Percentiles rank a stretch among this genome's conserved stretches.
These are phyloP conservation scores for Chaetomium strumarium DNA, from an alignment of 2,329 filamentous ascomycete species.

Conservation along the genomic window DNA sequence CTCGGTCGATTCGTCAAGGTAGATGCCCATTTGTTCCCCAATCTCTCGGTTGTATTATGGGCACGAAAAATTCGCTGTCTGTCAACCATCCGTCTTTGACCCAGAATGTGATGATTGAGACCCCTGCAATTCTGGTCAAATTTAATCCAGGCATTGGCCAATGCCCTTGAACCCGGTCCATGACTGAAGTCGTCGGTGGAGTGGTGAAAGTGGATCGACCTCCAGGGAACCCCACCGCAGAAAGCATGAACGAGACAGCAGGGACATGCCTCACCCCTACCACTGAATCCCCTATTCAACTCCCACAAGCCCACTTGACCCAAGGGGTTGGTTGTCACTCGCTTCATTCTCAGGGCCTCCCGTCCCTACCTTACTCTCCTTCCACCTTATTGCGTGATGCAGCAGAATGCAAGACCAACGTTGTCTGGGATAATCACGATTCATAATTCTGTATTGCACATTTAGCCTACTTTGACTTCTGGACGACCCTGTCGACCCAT, in stretches of 20 bases:
- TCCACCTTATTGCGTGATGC: neutral
- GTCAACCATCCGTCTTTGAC: neutral
- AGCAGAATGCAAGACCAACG: too few relatives aligned
- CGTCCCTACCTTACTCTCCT: neutral
- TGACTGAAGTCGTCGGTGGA: conserved; percentile 1
- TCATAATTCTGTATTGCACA: too few relatives aligned
- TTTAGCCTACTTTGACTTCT: too few relatives aligned
- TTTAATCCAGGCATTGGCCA: conserved; percentile 13
- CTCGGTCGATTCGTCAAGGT: too few relatives aligned
- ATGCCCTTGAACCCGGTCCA: conserved; percentile 9
- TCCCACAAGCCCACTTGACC: conserved; percentile 9
- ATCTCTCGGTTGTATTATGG: too few relatives aligned
- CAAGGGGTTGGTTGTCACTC: too few relatives aligned
- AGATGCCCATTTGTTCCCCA: too few relatives aligned
- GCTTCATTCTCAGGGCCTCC: too few relatives aligned
- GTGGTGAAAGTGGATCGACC: conserved; percentile 3
- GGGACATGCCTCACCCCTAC: conserved; percentile 20
- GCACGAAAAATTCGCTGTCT: too few relatives aligned
- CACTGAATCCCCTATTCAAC: conserved; percentile 13
- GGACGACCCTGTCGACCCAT: too few relatives aligned
- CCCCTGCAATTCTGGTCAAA: conserved; percentile 11
- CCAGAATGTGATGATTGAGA: neutral
- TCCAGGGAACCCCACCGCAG: conserved; percentile 21
- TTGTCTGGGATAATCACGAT: too few relatives aligned
- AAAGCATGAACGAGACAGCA: conserved; percentile 20